Base-by-base conservation (phyloP, 2,329 filamentous ascomycete species). In the Fusarium anguioides region DNA sequence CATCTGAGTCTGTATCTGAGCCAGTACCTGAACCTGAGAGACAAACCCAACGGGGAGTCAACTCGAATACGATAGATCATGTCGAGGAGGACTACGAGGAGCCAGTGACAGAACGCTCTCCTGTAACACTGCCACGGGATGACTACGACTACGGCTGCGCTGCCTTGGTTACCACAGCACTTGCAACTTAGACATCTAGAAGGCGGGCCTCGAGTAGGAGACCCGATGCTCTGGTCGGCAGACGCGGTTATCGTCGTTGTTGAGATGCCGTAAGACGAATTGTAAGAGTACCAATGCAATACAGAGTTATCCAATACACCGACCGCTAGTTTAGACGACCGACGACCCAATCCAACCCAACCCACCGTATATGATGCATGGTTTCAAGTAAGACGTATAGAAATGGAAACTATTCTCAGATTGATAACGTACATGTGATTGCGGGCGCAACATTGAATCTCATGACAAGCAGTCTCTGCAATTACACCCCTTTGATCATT, bases 401-500 rank as follows among this genome's bases (percentile, higher is more conserved):
- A 48, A 33, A 60, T 46, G 20, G n/a, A 54, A 39, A 53, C 39
- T 50, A 41, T 47, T 26, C 54, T 37, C 45, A 44, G 21, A 44
- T n/a, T 37, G 33, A 37, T 29, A 42, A 24, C 11, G 31, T 9
- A 57, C 58, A 44, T 63, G 58, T 48, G 59, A 63, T 35, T 48
- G 49, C 31, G 60, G 60, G 49, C 58, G 42, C 21, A 45, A 26
- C 35, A 12, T 26, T 51, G 23, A 36, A 35, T 36, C 23, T n/a
- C 31, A 60, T 60, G 56, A 39, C 54, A 59, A 44, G 31, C 21
- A 26, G 24, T 26, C 26, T 23, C 36, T 62, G 21, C 50, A 29
- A 24, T 49, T 62, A 42, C 57, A 40, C 57, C 59, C 60, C 48
- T 42, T n/a, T 55, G 36, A 37, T 44, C 18, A 21, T 47, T 56